Percentiles rank a stretch among this genome's conserved stretches.
phyloP scores from a whole-genome alignment of 805 yeast genomes.

The Cyberlindnera veronae region DNA sequence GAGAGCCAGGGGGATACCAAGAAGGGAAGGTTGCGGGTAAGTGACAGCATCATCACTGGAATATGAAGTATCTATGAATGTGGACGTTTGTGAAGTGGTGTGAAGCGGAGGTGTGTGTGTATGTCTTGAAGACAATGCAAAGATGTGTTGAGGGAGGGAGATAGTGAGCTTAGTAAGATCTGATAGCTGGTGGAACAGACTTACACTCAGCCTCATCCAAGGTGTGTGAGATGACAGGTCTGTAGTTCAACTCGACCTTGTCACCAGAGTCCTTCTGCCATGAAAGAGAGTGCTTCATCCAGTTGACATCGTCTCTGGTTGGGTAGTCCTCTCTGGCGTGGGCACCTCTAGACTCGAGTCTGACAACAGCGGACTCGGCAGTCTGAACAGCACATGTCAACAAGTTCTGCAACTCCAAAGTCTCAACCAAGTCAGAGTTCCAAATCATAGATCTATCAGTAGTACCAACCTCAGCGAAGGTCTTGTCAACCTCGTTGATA shows the following conservation, averaged over 20 bases:
- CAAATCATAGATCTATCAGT: conserved; percentile 97
- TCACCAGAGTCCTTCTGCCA: conserved; percentile 80
- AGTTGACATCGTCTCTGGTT: conserved; percentile 89
- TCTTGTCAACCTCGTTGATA: conserved; percentile 69
- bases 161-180: conserved; percentile 63
- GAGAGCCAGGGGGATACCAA: too few relatives aligned
- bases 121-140: too few relatives aligned
- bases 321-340: conserved; percentile 99
- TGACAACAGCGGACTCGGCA: conserved; percentile 88
- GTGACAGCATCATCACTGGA: too few relatives aligned
- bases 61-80: not conserved
- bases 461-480: conserved; percentile 74
- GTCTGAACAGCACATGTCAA: conserved; percentile 97
- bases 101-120: not conserved
- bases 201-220: conserved; percentile 91
- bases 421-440: conserved; percentile 96
- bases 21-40: too few relatives aligned
- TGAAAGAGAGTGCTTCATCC: conserved; percentile 97
- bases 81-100: too few relatives aligned
- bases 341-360: conserved; percentile 98
- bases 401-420: conserved; percentile 93
- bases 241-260: conserved; percentile 71
- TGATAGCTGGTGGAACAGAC: conserved; percentile 94
- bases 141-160: too few relatives aligned
- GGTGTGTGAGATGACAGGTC: conserved; percentile 78